phyloP scores from a whole-genome alignment of 805 yeast genomes.

The Kuraishia piskuri region DNA sequence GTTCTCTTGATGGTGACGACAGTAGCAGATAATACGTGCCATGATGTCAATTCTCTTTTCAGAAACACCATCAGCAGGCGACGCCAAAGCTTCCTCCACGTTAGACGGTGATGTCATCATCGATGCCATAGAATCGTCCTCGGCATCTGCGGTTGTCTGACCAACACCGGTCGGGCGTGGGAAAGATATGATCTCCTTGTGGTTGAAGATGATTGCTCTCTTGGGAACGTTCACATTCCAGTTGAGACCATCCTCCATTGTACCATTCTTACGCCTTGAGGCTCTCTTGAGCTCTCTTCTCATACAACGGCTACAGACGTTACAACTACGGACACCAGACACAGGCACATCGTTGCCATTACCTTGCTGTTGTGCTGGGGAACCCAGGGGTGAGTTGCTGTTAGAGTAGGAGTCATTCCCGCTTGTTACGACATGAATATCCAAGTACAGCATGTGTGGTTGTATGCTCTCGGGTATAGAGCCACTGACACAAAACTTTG shows the following conservation, averaged over 20 bases:
- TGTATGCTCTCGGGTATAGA: conserved; percentile 38
- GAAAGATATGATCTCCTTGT: conserved; percentile 76
- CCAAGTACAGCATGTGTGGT: conserved; percentile 55
- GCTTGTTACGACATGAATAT: conserved; percentile 57
- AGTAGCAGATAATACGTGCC: conserved; percentile 87
- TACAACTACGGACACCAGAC: conserved; percentile 34
- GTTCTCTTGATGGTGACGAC: conserved; percentile 90
- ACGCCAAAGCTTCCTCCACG: conserved; percentile 21
- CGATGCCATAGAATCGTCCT: conserved; percentile 17
- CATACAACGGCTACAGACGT: conserved; percentile 82
- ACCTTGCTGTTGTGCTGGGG: background rate
- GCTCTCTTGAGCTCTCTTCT: conserved; percentile 93
- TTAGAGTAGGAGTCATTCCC: background rate
- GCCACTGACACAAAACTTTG: conserved; percentile 57
- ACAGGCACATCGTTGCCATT: conserved; percentile 6
- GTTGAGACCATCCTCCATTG: conserved; percentile 61
- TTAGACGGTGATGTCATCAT: background rate
- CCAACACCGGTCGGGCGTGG: conserved; percentile 41
- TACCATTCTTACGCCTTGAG: conserved; percentile 79
- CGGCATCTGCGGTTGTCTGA: conserved; percentile 14
- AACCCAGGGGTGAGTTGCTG: background rate
- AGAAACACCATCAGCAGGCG: conserved; percentile 26
- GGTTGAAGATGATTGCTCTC: conserved; percentile 84
- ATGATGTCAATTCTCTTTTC: conserved; percentile 36
- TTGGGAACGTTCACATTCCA: conserved; percentile 71